These are phyloP conservation scores for Silene noctiflora DNA, from an alignment of 179 eudicot species.

Conservation along the genomic window DNA sequence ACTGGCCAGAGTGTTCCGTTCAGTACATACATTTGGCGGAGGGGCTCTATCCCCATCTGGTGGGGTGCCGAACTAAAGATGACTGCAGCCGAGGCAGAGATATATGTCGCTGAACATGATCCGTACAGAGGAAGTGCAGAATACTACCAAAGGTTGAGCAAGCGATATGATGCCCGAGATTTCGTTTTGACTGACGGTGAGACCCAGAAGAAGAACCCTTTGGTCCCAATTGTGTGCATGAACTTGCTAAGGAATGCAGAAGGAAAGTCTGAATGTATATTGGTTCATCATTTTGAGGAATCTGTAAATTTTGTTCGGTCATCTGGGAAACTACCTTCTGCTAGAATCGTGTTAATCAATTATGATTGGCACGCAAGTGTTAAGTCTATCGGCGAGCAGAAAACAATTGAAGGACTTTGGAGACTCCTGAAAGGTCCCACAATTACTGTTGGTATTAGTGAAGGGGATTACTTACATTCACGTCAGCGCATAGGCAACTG, in stretches of 20 bases:
- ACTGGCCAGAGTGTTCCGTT: slow-evolving; percentile 80
- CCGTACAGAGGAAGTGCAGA: slow-evolving; percentile 91
- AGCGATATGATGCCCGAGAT: slow-evolving; percentile 71
- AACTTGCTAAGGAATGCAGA: slow-evolving; percentile 83
- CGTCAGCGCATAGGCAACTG: slow-evolving; percentile 79
- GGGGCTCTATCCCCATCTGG: slow-evolving; percentile 97
- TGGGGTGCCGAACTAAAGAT: slow-evolving; percentile 98
- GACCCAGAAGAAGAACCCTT: slow-evolving; percentile 61
- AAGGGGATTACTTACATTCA: slow-evolving; percentile 90
- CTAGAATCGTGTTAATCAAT: slow-evolving; percentile 69
- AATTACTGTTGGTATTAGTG: slow-evolving; percentile 69
- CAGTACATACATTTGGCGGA: slow-evolving; percentile 81
- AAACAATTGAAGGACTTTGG: slow-evolving; percentile 97
- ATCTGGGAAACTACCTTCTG: slow-evolving; percentile 71
- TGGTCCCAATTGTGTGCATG: slow-evolving; percentile 79
- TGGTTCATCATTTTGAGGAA: slow-evolving; percentile 92
- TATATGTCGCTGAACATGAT: slow-evolving; percentile 79
- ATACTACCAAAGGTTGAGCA: slow-evolving; percentile 79
- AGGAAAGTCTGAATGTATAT: slow-evolving; percentile 82
- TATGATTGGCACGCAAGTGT: slow-evolving; percentile 96
- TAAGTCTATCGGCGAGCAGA: slow-evolving; percentile 80
- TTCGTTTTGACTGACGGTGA: slow-evolving; percentile 46
- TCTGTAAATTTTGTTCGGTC: slow-evolving; percentile 66
- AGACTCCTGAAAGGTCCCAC: slow-evolving; percentile 82
- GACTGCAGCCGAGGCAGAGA: slow-evolving; percentile 95